These are phyloP conservation scores for Stephania yunnanensis DNA, from an alignment of 164 flowering plant genomes.

Conservation along the genomic window DNA sequence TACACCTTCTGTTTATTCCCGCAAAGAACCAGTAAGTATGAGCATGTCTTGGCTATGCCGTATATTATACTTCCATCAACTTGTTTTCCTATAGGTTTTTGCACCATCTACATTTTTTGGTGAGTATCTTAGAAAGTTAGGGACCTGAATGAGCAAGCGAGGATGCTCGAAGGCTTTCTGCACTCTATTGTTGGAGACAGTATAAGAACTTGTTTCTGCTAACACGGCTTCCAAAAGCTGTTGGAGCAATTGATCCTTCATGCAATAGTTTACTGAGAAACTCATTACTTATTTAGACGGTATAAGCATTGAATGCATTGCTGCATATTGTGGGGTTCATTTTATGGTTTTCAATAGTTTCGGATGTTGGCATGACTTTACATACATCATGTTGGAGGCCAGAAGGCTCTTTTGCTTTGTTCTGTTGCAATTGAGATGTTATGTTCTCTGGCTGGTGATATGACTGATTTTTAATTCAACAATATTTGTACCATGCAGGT, in stretches of 20 bases:
- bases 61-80: neutral
- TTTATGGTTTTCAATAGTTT: too few species aligned
- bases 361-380: neutral
- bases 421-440: neutral
- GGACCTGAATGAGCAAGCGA: neutral
- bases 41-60: neutral
- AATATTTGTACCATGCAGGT: slow-evolving; percentile 38
- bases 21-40: slow-evolving; percentile 84
- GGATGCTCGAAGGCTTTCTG: neutral
- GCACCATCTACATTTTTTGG: neutral
- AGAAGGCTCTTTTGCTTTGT: neutral
- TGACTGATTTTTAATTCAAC: slow-evolving; percentile 1
- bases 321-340: too few species aligned
- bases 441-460: neutral
- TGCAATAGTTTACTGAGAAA: too few species aligned
- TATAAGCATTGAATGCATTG: too few species aligned
- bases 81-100: neutral
- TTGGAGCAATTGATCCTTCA: too few species aligned
- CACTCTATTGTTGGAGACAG: too few species aligned
- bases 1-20: slow-evolving; percentile 89
- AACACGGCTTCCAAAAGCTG: too few species aligned
- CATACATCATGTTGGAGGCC: neutral
- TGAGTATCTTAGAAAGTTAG: neutral
- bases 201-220: too few species aligned
- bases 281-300: too few species aligned